Evolutionary conservation across 257 asterid genomes (phyloP), one percentile per base, ranked within the genome.

Genomic region (Salvia miltiorrhiza): DNA sequence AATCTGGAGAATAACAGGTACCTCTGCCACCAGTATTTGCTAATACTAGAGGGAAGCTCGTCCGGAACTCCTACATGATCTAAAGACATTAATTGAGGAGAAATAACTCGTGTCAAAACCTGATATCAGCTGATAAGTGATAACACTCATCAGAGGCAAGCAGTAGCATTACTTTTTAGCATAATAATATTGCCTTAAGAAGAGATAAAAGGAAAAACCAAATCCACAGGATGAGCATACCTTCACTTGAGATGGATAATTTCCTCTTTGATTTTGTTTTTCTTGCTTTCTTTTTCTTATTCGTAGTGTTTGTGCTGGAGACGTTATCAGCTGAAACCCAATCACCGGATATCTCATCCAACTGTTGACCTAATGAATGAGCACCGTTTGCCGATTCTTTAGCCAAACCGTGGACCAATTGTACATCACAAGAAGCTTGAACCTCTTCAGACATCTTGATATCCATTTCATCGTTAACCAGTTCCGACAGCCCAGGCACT

Each of bases 1-100:
- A 80, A 89, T 80, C 86, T 85, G 41, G 97, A 89, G 84, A 94
- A 94, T 62, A 94, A 63, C 2, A 57, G 32, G 77, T 94, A 89
- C 76, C 97, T 83, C 76, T 91, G 97, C 35, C 82, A 71, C 99
- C 99, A 90, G 78, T 94, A 94, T 82, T 94, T 94, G 80, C 71
- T 79, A 76, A 89, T 78, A 63, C 77, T 81, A 7, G 93, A 84
- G 55, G 84, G 63, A 69, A 76, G 66, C 77, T 82, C 90, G 68
- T 74, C 79, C 50, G 48, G 39, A 64, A 64, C 80, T 41, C 77
- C 87, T 59, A 65, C 71, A 43, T 40, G 56, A 71, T 72, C 97
- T 92, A 72, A 48, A 48, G 43, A 58, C 45, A 76, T 44, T n/a
- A 49, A 78, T 30, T 62, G 54, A 72, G 44, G 16, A 33, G 28